A percentile compares a stretch with the other conserved stretches of the same genome.
Conservation (phyloP, 352 stramenopile genomes). For the Globisporangium polare region DNA sequence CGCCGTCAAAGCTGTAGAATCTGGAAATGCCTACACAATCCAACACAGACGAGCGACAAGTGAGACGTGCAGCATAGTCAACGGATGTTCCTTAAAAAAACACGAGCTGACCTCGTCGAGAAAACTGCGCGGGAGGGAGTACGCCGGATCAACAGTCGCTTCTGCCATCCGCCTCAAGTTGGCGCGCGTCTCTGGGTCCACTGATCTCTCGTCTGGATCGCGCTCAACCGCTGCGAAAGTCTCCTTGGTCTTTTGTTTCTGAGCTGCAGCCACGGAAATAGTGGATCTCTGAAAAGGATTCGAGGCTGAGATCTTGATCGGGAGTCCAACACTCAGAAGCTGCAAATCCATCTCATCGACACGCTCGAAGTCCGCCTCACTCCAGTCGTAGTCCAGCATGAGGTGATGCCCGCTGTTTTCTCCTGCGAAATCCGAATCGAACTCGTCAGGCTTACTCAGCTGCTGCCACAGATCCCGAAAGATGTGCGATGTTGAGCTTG, state of each 20-base stretch:
- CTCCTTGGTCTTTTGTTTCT: neutral
- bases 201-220: neutral
- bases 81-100: no score
- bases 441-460: conserved; percentile 62
- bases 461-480: conserved; percentile 79
- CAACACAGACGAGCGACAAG: neutral
- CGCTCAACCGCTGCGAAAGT: neutral
- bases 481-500: conserved; percentile 50
- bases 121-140: conserved; percentile 17
- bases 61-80: neutral
- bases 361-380: conserved; percentile 27
- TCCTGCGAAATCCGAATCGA: conserved; percentile 18
- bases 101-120: conserved; percentile 11
- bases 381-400: conserved; percentile 25
- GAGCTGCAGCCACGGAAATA: neutral
- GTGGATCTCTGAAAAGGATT: conserved; percentile 13
- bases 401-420: conserved; percentile 21
- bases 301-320: conserved; percentile 32
- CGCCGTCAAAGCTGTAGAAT: conserved; percentile 16
- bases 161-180: conserved; percentile 23
- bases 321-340: conserved; percentile 45
- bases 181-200: conserved; percentile 8
- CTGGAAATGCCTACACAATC: conserved; percentile 12
- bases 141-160: conserved; percentile 42
- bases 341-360: conserved; percentile 64